Evolutionary conservation across 805 yeast species (phyloP).

Genomic region (Metschnikowia chrysomelidarum): DNA sequence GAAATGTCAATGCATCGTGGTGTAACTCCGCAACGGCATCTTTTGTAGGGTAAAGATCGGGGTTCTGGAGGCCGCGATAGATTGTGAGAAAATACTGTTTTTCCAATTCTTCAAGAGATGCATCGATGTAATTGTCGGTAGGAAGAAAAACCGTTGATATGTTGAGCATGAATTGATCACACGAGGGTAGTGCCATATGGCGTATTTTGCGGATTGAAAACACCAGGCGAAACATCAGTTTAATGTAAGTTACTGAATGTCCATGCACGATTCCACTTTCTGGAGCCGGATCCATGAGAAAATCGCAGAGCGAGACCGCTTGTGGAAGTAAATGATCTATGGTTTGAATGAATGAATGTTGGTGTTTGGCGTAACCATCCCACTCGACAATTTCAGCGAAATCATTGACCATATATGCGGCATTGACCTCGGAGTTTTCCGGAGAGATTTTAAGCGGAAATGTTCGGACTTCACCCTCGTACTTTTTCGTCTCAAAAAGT

Average conservation of each 20-base stretch:
- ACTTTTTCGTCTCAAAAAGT: constrained; percentile 19
- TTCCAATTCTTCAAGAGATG: constrained; percentile 28
- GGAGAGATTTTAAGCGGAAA: constrained; percentile 20
- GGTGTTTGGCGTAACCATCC: constrained; percentile 58
- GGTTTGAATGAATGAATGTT: constrained; percentile 67
- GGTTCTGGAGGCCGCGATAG: constrained; percentile 19
- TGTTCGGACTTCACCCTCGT: constrained; percentile 2
- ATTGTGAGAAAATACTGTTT: constrained; percentile 29
- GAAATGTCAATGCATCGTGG: constrained; percentile 26
- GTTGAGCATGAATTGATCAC: constrained; percentile 27
- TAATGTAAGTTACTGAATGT: constrained; percentile 25
- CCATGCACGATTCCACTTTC: constrained; percentile 15
- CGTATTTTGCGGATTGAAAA: constrained; percentile 13
- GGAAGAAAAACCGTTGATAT: constrained; percentile 35
- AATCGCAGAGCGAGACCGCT: constrained; percentile 34
- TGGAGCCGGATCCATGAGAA: constrained; percentile 24
- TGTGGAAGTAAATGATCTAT: constrained; percentile 45
- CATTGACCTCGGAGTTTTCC: constrained; percentile 25
- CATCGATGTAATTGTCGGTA: constrained; percentile 26
- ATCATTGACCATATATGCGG: constrained; percentile 40
- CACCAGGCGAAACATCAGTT: constrained; percentile 28
- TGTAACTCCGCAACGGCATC: constrained; percentile 33
- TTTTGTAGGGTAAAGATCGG: constrained; percentile 23
- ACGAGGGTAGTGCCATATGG: constrained; percentile 19
- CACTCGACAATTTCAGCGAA: constrained; percentile 51